Evolutionary conservation across 23 red algal genomes (phyloP).

Genomic region (Gracilaria domingensis): DNA sequence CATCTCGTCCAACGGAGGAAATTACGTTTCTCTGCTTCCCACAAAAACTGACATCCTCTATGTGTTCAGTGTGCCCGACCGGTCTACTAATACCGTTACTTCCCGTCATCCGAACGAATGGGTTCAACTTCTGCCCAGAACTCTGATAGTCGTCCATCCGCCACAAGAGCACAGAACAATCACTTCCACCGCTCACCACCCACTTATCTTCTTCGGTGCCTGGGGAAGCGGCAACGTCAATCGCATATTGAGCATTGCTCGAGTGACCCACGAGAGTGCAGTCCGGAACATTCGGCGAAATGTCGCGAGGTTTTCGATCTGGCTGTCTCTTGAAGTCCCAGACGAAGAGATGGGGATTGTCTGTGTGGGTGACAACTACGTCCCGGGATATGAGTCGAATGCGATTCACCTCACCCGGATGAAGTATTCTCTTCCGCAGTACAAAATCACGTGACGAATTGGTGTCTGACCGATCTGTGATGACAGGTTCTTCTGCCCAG

Average conservation of each 20-base stretch:
- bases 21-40: slow-evolving; percentile 44
- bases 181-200: slow-evolving; percentile 73
- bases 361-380: slow-evolving; percentile 93
- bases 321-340: slow-evolving; percentile 89
- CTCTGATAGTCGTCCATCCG: slow-evolving; percentile 62
- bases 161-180: slow-evolving; percentile 81
- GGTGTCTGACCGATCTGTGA: slow-evolving; percentile 47
- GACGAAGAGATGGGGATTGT: slow-evolving; percentile 80
- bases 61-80: slow-evolving; percentile 66
- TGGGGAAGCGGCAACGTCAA: slow-evolving; percentile 42
- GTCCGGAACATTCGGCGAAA: slow-evolving; percentile 59
- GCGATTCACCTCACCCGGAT: slow-evolving; percentile 93
- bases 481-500: slow-evolving; percentile 63
- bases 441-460: slow-evolving; percentile 68
- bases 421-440: slow-evolving; percentile 84
- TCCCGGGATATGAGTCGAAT: slow-evolving; percentile 58
- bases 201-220: slow-evolving; percentile 44
- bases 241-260: slow-evolving; percentile 74
- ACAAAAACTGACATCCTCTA: slow-evolving; percentile 87
- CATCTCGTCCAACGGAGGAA: slow-evolving; percentile 68
- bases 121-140: slow-evolving; percentile 22
- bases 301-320: slow-evolving; percentile 70
- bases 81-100: slow-evolving; percentile 17
- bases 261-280: slow-evolving; percentile 76
- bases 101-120: slow-evolving; percentile 33